A percentile compares a stretch with the other conserved stretches of the same genome.
These are phyloP conservation scores for Tetraselmis chui DNA, from an alignment of 139 green algal species.

Conservation along the genomic window DNA sequence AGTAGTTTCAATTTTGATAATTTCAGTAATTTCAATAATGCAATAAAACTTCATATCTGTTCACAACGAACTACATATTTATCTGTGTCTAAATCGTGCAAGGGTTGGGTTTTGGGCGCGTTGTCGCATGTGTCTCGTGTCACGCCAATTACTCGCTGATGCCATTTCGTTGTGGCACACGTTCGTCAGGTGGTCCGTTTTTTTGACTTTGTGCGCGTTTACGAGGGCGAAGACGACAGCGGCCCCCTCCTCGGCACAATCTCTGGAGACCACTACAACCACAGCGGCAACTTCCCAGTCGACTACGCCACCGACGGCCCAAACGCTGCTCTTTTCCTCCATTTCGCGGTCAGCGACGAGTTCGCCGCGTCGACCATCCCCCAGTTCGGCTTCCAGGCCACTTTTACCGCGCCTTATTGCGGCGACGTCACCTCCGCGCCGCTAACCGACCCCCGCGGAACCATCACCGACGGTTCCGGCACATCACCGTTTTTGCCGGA, in stretches of 20 bases:
- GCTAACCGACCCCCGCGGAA: neutral
- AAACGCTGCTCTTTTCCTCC: neutral
- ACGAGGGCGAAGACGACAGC: neutral
- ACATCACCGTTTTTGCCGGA: neutral
- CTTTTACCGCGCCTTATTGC: neutral
- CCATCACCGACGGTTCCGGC: neutral
- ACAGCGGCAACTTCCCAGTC: neutral
- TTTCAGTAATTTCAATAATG: neutral
- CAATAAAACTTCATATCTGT: neutral
- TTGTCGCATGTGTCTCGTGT: too few relatives aligned
- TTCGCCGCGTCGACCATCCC: neutral
- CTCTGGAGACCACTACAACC: neutral
- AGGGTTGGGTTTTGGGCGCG: neutral
- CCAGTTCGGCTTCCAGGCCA: neutral
- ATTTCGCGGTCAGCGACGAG: neutral
- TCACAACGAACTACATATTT: neutral
- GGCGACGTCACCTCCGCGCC: neutral
- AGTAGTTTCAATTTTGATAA: too few relatives aligned
- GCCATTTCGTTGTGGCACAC: too few relatives aligned
- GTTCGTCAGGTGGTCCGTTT: neutral
- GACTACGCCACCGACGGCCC: neutral
- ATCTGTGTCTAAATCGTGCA: neutral
- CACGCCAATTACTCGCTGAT: too few relatives aligned
- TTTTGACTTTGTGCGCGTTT: neutral
- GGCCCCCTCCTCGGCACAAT: neutral